Conservation (phyloP, 495 filamentous ascomycete species). For the Neurospora sp. region DNA sequence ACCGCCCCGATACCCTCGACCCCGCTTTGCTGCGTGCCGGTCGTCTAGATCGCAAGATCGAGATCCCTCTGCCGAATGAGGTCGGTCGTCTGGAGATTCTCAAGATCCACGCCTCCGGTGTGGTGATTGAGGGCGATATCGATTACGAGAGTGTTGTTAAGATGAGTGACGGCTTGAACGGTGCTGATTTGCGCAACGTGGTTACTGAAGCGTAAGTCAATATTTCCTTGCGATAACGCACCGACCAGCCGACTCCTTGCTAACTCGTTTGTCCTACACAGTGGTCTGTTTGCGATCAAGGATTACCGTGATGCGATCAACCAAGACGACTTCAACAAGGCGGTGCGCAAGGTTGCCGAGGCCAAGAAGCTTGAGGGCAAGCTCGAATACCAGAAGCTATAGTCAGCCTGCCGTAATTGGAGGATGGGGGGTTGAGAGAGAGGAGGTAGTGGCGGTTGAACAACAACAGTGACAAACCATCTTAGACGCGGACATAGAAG, state of each 20-base stretch:
- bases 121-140: constrained; percentile 86
- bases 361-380: constrained; percentile 98
- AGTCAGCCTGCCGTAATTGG: constrained; percentile 15
- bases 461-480: not conserved
- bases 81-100: constrained; percentile 95
- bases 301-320: constrained; percentile 91
- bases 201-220: constrained; percentile 90
- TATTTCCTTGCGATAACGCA: not conserved
- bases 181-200: constrained; percentile 94
- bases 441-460: not conserved
- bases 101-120: constrained; percentile 90
- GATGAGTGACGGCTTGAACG: constrained; percentile 98
- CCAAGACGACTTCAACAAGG: constrained; percentile 99
- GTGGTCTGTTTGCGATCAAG: constrained; percentile 94
- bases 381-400: constrained; percentile 96
- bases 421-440: not conserved
- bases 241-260: constrained; percentile 7
- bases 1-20: constrained; percentile 95
- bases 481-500: not conserved
- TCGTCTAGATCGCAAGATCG: constrained; percentile 93
- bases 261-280: constrained; percentile 25
- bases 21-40: constrained; percentile 90
- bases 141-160: constrained; percentile 99
- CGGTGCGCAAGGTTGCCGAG: constrained; percentile 92
- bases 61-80: constrained; percentile 98